A percentile compares a stretch with the other conserved stretches of the same genome.
Evolutionary conservation across 2,329 filamentous ascomycete genomes (phyloP).

Genomic region (Stachybotrys echinatus): DNA sequence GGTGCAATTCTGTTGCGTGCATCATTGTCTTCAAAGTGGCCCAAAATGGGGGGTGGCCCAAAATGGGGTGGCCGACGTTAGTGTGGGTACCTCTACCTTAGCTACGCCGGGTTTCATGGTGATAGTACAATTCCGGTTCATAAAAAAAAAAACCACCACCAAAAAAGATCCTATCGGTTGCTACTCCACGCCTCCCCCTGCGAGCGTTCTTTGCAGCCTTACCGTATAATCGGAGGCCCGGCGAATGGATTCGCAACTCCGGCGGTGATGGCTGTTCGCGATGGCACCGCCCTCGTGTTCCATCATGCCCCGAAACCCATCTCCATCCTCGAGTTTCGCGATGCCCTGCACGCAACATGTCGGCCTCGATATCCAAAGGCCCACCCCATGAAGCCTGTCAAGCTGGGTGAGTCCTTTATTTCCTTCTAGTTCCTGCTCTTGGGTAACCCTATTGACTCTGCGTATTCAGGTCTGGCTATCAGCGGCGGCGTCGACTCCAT

Average conservation of each 20-base stretch:
- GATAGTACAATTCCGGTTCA: no score
- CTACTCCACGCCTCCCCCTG: no score
- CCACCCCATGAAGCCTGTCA: constrained; percentile 25
- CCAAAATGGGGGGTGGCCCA: no score
- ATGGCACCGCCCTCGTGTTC: constrained; percentile 21
- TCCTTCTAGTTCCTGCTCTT: background rate
- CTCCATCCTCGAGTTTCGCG: constrained; percentile 29
- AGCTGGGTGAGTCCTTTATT: constrained; percentile 32
- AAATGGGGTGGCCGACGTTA: no score
- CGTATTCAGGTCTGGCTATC: constrained; percentile 71
- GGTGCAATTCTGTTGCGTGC: no score
- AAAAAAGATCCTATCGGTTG: no score
- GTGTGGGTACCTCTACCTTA: no score
- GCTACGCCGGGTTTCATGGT: no score
- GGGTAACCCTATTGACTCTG: no score
- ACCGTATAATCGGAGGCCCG: background rate
- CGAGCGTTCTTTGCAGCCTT: no score
- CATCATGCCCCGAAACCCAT: constrained; percentile 33
- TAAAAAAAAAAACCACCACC: no score
- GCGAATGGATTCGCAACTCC: constrained; percentile 9
- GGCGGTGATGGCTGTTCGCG: constrained; percentile 10
- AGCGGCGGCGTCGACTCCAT: constrained; percentile 98
- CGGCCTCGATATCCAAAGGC: constrained; percentile 42
- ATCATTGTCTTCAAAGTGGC: no score
- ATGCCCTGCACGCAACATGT: constrained; percentile 46